Evolutionary conservation across 2,329 filamentous ascomycete genomes (phyloP), one percentile per base, ranked within the genome.

Genomic region (Zymoseptoria passerinii): DNA sequence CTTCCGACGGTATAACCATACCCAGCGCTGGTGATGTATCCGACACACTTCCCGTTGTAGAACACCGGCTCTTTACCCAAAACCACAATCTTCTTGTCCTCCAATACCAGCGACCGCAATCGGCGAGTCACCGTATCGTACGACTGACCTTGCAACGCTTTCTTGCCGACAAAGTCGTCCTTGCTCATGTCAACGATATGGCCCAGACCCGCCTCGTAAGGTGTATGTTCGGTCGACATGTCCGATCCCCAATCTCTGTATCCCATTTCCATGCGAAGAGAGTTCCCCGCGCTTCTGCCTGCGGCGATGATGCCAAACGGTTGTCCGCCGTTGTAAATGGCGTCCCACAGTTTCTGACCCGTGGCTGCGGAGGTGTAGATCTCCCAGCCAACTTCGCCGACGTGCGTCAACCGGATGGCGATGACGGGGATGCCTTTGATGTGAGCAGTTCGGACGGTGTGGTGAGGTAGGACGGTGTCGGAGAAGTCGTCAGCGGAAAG

Each of bases 11-110:
- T 82, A 64, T 82, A 85, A 0, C 80, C 83, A 65, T 85, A 86
- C 0, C 80, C 82, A 1, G 83, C 79, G 54, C 77, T 85, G 1
- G 82, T 85, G 27, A 86, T 75, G 61, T 86, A 86, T 0, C 84
- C 83, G 0, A 73, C 74, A 0, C 77, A 63, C 56, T 76, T 70
- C 8, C 76, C 77, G 2, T 77, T 67, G 13, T 75, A 62, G 56
- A 79, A 84, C 0, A 86, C 81, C 0, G 84, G 83, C 66, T 86
- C 83, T 65, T 85, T 85, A 5, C 83, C 83, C 0, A 86, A 69
- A 0, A 85, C 76, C 62, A 85, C 73, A 0, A 82, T 85, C 4
- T 67, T 70, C 0, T 80, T 79, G 59, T 86, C 82, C 48, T 85
- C 76, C 28, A 86, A 65, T 0, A 77, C 80, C 1, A 86, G 68